These are phyloP conservation scores for Polyporus arcularius DNA, from an alignment of 768 basidiomycete genomes.

Conservation along the genomic window DNA sequence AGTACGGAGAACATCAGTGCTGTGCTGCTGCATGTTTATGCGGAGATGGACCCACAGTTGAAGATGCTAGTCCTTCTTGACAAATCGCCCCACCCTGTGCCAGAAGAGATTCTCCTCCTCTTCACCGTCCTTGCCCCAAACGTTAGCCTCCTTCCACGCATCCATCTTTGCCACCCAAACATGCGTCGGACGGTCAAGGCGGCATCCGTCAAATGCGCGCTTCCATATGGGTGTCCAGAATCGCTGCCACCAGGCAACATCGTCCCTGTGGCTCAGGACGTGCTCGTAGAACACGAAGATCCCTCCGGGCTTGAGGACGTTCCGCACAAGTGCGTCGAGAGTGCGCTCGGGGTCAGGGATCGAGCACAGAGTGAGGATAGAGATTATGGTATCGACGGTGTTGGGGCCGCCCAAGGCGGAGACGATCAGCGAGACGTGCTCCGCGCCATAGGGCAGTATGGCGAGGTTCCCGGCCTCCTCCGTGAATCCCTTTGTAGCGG, in stretches of 20 bases:
- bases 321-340: conserved; percentile 45
- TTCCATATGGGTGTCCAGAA: conserved; percentile 76
- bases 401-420: conserved; percentile 39
- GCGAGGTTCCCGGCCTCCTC: conserved; percentile 55
- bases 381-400: conserved; percentile 61
- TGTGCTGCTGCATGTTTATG: too few species aligned
- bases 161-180: conserved; percentile 46
- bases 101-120: conserved; percentile 59
- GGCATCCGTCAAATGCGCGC: conserved; percentile 61
- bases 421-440: conserved; percentile 53
- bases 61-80: conserved; percentile 38
- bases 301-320: conserved; percentile 65
- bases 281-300: conserved; percentile 72
- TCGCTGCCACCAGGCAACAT: conserved; percentile 71
- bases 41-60: too few species aligned
- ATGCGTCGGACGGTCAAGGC: conserved; percentile 56
- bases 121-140: conserved; percentile 55
- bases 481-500: conserved; percentile 50
- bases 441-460: conserved; percentile 65
- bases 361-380: conserved; percentile 66
- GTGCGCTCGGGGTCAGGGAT: conserved; percentile 57
- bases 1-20: too few species aligned
- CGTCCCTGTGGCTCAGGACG: conserved; percentile 51
- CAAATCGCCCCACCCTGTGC: conserved; percentile 58
- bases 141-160: conserved; percentile 49